Conservation (phyloP, 495 filamentous ascomycete genomes). For the Platismatia glauca region DNA sequence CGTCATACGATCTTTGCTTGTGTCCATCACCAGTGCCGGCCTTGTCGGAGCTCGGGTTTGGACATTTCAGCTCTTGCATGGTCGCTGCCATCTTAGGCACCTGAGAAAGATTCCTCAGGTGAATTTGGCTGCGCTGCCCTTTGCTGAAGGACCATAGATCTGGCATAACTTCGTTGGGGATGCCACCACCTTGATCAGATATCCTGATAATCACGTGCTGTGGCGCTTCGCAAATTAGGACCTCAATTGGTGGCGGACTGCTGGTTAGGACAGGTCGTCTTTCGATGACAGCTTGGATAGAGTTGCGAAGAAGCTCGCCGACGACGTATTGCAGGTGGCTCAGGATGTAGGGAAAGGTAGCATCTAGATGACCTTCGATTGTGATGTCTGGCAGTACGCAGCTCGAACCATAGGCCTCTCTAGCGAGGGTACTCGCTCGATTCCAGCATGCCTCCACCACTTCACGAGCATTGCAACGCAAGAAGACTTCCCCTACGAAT, state of each 20-base stretch:
- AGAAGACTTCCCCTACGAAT: conserved; percentile 91
- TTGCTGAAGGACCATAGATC: conserved; percentile 96
- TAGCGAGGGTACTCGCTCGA: conserved; percentile 58
- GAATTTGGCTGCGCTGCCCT: conserved; percentile 61
- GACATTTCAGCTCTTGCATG: conserved; percentile 65
- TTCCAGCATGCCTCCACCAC: conserved; percentile 77
- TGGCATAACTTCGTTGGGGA: conserved; percentile 74
- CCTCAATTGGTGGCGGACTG: conserved; percentile 72
- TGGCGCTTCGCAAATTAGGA: conserved; percentile 85
- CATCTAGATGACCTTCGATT: conserved; percentile 78
- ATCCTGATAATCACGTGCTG: conserved; percentile 96
- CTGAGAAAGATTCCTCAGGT: conserved; percentile 70
- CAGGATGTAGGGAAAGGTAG: conserved; percentile 92
- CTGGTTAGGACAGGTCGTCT: conserved; percentile 38
- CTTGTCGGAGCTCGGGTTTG: conserved; percentile 20
- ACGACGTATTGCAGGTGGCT: conserved; percentile 96
- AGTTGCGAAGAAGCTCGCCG: conserved; percentile 90
- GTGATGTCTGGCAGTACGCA: conserved; percentile 67
- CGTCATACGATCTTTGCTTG: conserved; percentile 36
- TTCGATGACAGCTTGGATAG: conserved; percentile 83
- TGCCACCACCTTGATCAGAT: conserved; percentile 89
- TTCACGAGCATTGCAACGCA: conserved; percentile 86
- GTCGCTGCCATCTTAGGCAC: conserved; percentile 94
- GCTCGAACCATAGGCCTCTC: conserved; percentile 59
- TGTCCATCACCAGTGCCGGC: conserved; percentile 28